Evolutionary conservation across 148 eudicot genomes (phyloP).

Genomic region (Spergularia marina): DNA sequence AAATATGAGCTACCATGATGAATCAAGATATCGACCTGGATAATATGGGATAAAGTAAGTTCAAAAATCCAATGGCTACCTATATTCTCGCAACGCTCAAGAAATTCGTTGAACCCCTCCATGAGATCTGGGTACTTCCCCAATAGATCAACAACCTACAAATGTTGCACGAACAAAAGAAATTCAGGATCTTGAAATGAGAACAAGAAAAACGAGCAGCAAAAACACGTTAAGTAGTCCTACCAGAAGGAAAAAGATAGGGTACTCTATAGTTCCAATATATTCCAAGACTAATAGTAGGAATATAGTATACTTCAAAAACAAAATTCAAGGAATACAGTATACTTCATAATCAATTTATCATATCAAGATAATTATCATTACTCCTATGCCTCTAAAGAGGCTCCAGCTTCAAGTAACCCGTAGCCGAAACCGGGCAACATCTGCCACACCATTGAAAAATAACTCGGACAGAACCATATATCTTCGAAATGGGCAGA

Average conservation of each 20-base stretch:
- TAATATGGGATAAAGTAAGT: not conserved
- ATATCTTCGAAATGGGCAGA: too few species aligned
- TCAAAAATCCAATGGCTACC: constrained; percentile 37
- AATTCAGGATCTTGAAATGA: not conserved
- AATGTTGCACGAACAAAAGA: constrained; percentile 15
- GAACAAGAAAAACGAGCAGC: constrained; percentile 3
- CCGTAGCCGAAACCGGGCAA: too few species aligned
- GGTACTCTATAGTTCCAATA: not conserved
- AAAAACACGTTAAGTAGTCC: not conserved
- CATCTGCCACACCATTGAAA: too few species aligned
- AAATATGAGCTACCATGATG: not conserved
- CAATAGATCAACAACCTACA: constrained; percentile 84
- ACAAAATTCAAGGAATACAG: too few species aligned
- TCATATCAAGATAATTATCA: too few species aligned
- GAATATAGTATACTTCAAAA: too few species aligned
- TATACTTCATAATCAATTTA: too few species aligned
- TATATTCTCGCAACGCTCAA: constrained; percentile 81
- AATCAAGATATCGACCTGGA: not conserved
- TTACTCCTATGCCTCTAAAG: too few species aligned
- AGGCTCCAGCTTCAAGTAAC: too few species aligned
- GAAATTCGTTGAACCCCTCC: constrained; percentile 92
- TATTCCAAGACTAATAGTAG: not conserved
- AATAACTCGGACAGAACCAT: too few species aligned
- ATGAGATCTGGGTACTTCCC: constrained; percentile 89
- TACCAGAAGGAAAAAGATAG: not conserved